Base-by-base conservation (phyloP, 2,329 filamentous ascomycete species). In the Neofusicoccum laricinum region DNA sequence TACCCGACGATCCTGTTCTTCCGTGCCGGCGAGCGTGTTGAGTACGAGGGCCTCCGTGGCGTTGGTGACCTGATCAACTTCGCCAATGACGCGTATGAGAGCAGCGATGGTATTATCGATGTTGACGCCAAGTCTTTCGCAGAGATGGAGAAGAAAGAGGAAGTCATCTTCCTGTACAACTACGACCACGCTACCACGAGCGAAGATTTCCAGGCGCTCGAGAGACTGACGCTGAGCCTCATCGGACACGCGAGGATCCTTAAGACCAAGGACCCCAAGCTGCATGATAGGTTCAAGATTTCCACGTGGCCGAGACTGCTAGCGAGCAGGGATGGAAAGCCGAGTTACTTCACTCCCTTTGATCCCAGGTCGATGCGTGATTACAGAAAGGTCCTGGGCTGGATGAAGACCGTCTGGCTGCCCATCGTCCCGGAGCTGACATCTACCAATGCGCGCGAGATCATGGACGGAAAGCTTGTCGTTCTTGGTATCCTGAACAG, bases 371-470 rank as follows among this genome's bases (percentile, higher is more conserved):
- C 97, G 70, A 98, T 98, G 64, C 89, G 95, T 65, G 91, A 99
- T 72, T 90, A 90, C 66, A 85, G 88, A 61, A 86, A 88, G 69
- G 86, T 99, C 11, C 82, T 97, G 17, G 85, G 85, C 64, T 99
- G 95, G 95, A 98, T 99, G 93, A 90, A 91, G 75, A 91, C 89
- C 2, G 93, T 97, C 15, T 99, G 96, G 95, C 84, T 97, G 17
- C 95, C 95, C 0, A 92, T 99, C 64, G 92, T 99, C 11, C 94
- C 95, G 0, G 95, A 99, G 76, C 83, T 99, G 63, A 97, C 92
- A 0, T 91, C 92, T 4, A 88, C 90, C 5, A 99, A 99, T 73
- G 93, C 96, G 0, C 88, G 89, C 65, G 93, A 99, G 76, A 92
- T 99, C 69, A 97, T 99, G 93, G 88, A 93, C 70, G 90, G 91